Conservation (phyloP, 1,139 yeast genomes). For the Yamadazyma jaroonii region DNA sequence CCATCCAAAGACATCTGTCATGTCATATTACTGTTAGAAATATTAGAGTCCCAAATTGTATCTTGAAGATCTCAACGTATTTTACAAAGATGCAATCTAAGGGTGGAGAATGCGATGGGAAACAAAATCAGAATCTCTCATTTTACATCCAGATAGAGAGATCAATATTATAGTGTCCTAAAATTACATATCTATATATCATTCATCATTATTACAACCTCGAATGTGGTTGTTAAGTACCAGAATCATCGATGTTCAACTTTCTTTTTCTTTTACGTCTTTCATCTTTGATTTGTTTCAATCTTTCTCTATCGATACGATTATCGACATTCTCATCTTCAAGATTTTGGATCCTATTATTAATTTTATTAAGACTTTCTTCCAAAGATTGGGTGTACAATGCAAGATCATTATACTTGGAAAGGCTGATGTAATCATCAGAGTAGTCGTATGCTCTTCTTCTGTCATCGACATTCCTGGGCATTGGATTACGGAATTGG, state of each 20-base stretch:
- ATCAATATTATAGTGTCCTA: too few species aligned
- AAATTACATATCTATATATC: too few species aligned
- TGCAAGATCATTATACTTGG: slow-evolving; percentile 34
- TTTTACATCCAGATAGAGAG: too few species aligned
- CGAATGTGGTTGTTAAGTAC: neutral
- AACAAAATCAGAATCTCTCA: too few species aligned
- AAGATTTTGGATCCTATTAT: slow-evolving; percentile 15
- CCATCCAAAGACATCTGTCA: too few species aligned
- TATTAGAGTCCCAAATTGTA: too few species aligned
- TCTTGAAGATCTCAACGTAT: too few species aligned
- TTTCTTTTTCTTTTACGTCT: slow-evolving; percentile 9
- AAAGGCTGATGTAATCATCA: slow-evolving; percentile 23
- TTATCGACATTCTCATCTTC: slow-evolving; percentile 18
- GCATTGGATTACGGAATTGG: neutral
- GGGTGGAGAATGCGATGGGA: too few species aligned
- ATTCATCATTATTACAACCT: too few species aligned
- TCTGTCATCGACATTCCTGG: neutral
- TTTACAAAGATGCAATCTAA: too few species aligned
- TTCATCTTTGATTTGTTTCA: slow-evolving; percentile 12
- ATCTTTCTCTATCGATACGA: slow-evolving; percentile 15
- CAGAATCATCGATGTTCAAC: slow-evolving; percentile 5
- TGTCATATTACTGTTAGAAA: too few species aligned
- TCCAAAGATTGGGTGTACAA: slow-evolving; percentile 33
- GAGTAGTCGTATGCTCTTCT: slow-evolving; percentile 3
- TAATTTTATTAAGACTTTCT: slow-evolving; percentile 26